Evolutionary conservation across 345 rosid genomes (phyloP).

Genomic region (Clausena lansium): DNA sequence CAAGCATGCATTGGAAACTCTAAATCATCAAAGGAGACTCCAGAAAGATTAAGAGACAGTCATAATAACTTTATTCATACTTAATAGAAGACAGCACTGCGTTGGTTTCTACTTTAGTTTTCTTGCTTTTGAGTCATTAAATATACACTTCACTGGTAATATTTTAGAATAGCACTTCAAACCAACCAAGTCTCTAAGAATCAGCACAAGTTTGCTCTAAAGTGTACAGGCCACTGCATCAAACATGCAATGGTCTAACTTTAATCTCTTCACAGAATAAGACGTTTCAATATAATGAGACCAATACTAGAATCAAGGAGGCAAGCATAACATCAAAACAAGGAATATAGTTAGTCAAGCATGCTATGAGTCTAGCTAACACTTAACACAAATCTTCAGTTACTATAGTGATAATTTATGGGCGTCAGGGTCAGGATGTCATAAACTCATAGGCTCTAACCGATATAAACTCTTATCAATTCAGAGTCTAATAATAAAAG

Average conservation of each 20-base stretch:
- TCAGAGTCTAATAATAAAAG: neutral
- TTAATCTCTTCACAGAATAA: neutral
- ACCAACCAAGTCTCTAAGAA: neutral
- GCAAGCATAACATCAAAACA: neutral
- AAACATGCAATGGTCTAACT: neutral
- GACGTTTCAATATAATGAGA: neutral
- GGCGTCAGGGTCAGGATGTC: neutral
- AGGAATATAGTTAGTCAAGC: neutral
- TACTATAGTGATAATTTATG: neutral
- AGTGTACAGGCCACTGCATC: neutral
- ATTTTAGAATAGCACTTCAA: neutral
- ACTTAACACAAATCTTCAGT: neutral
- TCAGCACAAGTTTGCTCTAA: neutral
- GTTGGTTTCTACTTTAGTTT: neutral
- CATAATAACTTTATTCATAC: neutral
- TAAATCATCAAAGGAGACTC: neutral
- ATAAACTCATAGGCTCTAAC: too few relatives aligned
- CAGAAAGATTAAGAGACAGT: neutral
- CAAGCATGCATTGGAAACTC: neutral
- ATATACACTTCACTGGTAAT: neutral
- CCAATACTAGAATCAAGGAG: neutral
- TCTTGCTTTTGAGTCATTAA: neutral
- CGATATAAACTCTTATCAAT: neutral
- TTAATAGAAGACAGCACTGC: neutral
- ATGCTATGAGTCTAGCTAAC: neutral